Base-by-base conservation (phyloP, 352 stramenopile species). In the Elongisporangium undulatum region DNA sequence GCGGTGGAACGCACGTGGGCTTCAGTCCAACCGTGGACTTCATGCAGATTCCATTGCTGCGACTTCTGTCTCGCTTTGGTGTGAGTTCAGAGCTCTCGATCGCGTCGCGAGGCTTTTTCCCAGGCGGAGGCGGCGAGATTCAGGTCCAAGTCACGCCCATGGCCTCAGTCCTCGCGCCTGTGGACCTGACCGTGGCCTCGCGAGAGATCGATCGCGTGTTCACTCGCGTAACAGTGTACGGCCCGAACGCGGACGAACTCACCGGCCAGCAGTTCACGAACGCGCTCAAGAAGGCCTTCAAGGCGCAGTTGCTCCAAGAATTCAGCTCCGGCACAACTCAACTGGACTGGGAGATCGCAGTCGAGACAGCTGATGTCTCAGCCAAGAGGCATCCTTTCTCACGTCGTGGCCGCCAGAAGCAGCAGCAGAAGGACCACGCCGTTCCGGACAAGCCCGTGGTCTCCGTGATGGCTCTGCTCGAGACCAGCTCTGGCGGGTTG, bases 21-120 rank as follows among this genome's bases (percentile, higher is more conserved):
- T 92, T 89, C 50, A 88, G 77, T 57, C 82, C 79, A 7, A 67
- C 82, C 0, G 68, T 82, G 1, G 82, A 92, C 53, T 92, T 88
- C 38, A 85, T 89, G 63, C 67, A 81, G 50, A 51, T 75, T 0
- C 69, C 73, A 4, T 59, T 92, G 12, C 24, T 58, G 20, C 39
- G 56, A 17, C 53, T 90, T 17, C 64, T 92, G 0, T 49, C 58
- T 0, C 67, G 71, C 7, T 87, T 92, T 59, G 82, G 79, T 29
- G 41, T 83, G 7, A 9, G 24, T 17, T 61, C 67, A 10, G 58
- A 63, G 0, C 24, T 90, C 3, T 58, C 74, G 49, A 72, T 87
- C 10, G 39, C 62, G 17, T 71, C 67, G 39, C 68, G 79, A 2
- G 78, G 84, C 49, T 89, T 89, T 54, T 75, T 72, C n/a, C 70